These are phyloP conservation scores for Pseudogymnoascus sp. DNA, from an alignment of 2,329 filamentous ascomycete genomes.

Conservation along the genomic window DNA sequence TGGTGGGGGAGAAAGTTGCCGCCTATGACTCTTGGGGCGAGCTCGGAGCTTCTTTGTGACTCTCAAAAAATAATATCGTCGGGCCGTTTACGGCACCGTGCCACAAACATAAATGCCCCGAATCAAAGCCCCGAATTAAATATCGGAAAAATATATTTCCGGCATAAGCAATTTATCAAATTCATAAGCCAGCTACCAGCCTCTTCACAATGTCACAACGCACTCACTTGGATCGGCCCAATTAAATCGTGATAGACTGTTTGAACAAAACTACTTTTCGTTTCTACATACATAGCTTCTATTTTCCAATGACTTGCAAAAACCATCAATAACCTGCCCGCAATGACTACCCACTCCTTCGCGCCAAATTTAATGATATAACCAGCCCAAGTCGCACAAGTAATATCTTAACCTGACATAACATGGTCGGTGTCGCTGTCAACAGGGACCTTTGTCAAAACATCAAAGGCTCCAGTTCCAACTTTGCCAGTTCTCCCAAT, in stretches of 20 bases:
- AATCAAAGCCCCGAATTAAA: neutral
- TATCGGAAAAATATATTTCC: neutral
- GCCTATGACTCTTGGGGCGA: conserved; percentile 9
- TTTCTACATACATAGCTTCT: conserved; percentile 8
- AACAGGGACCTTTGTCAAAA: conserved; percentile 53
- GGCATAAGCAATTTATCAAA: neutral
- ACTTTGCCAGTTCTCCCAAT: conserved; percentile 74
- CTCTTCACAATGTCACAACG: neutral
- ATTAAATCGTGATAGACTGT: neutral
- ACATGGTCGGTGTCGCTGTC: conserved; percentile 2
- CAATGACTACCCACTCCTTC: neutral
- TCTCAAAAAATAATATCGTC: neutral
- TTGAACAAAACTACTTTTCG: conserved; percentile 4
- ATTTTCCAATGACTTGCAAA: conserved; percentile 3
- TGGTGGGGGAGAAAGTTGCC: neutral
- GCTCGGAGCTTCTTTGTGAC: neutral
- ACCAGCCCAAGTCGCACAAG: neutral
- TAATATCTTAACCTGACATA: neutral
- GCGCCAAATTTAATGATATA: conserved; percentile 4
- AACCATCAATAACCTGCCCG: conserved; percentile 6
- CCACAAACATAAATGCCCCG: neutral
- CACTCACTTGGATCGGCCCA: neutral
- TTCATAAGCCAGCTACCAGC: neutral
- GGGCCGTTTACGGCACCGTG: conserved; percentile 1
- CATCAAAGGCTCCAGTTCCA: conserved; percentile 88